These are phyloP conservation scores for Trichoderma asperellum DNA, from an alignment of 2,329 filamentous ascomycete genomes.

Conservation along the genomic window DNA sequence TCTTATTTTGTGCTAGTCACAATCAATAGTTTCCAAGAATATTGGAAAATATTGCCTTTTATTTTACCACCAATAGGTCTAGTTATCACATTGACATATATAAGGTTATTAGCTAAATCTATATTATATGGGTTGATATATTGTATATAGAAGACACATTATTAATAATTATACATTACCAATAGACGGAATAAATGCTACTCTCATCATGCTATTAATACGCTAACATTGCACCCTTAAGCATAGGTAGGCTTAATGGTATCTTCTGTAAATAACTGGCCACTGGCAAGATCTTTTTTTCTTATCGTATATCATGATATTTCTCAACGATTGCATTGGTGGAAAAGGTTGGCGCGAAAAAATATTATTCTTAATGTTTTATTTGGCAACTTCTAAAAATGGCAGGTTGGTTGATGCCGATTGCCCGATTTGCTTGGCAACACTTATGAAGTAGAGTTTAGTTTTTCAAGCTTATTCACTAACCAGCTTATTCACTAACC, in stretches of 20 bases:
- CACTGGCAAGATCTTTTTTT: neutral
- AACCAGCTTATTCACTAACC: too few relatives aligned
- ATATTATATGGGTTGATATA: neutral
- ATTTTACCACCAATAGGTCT: slow-evolving; percentile 3
- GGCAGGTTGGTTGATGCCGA: neutral
- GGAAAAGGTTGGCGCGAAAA: neutral
- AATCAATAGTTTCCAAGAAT: neutral
- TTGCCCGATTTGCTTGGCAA: neutral
- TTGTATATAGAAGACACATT: neutral
- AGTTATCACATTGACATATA: neutral
- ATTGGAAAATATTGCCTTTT: neutral
- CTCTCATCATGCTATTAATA: neutral
- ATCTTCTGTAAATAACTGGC: neutral
- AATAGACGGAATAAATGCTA: too few relatives aligned
- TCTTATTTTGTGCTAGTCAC: slow-evolving; percentile 1
- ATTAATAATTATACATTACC: neutral
- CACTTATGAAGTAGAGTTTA: neutral
- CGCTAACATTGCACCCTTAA: neutral
- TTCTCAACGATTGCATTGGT: neutral
- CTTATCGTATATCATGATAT: neutral
- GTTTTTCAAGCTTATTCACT: neutral
- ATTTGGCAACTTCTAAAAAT: neutral
- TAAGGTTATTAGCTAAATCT: neutral
- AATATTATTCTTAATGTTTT: neutral
- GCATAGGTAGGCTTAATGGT: neutral